phyloP scores from a whole-genome alignment of 805 yeast species.

The Schwanniomyces polymorphus region DNA sequence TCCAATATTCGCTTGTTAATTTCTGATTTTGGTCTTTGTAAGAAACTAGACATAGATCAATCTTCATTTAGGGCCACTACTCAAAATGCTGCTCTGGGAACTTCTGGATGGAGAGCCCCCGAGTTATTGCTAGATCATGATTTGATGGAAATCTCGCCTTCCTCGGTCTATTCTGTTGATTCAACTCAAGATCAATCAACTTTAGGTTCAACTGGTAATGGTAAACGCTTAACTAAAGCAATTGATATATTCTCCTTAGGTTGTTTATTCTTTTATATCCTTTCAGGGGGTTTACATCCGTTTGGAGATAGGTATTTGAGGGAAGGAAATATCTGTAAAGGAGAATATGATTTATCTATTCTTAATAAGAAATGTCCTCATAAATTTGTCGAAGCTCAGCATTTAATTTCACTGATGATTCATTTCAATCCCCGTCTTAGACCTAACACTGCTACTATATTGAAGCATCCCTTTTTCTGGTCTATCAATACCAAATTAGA shows the following conservation, averaged over 20 bases:
- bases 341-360: slow-evolving; percentile 51
- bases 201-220: slow-evolving; percentile 7
- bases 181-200: slow-evolving; percentile 14
- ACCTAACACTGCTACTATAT: slow-evolving; percentile 66
- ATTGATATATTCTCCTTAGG: slow-evolving; percentile 95
- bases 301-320: slow-evolving; percentile 90
- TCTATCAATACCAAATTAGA: slow-evolving; percentile 67
- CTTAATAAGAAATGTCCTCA: slow-evolving; percentile 40
- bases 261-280: slow-evolving; percentile 85
- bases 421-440: slow-evolving; percentile 61
- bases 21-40: slow-evolving; percentile 95
- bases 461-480: slow-evolving; percentile 94
- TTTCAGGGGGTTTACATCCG: slow-evolving; percentile 86
- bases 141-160: slow-evolving; percentile 38
- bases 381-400: slow-evolving; percentile 64
- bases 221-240: slow-evolving; percentile 75
- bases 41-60: slow-evolving; percentile 87
- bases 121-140: slow-evolving; percentile 58
- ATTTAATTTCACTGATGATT: slow-evolving; percentile 75
- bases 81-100: slow-evolving; percentile 86
- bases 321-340: slow-evolving; percentile 83
- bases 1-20: slow-evolving; percentile 63
- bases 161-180: slow-evolving; percentile 29
- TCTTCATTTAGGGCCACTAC: slow-evolving; percentile 92
- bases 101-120: slow-evolving; percentile 99